Conservation (phyloP, 495 filamentous ascomycete species). For the Penicillium coprophilum region DNA sequence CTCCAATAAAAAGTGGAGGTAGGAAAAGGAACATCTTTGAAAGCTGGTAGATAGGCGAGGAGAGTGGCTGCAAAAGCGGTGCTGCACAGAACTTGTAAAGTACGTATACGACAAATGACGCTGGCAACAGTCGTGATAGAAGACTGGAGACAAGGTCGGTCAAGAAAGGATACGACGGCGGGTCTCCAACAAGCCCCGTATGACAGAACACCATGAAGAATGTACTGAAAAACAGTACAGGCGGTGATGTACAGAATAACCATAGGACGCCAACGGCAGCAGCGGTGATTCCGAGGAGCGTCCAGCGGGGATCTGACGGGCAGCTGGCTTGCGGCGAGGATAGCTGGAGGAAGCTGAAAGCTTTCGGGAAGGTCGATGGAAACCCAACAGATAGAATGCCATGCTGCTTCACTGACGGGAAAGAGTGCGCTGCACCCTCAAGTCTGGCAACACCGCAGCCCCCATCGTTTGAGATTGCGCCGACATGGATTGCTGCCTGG, state of each 20-base stretch:
- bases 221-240: constrained; percentile 68
- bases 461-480: constrained; percentile 66
- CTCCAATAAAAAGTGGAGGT: constrained; percentile 73
- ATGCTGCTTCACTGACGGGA: constrained; percentile 55
- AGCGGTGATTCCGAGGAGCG: constrained; percentile 69
- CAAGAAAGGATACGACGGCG: constrained; percentile 57
- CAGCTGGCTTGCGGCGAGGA: constrained; percentile 42
- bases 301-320: constrained; percentile 66
- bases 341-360: constrained; percentile 63
- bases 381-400: constrained; percentile 69
- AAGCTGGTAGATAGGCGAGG: constrained; percentile 56
- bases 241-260: constrained; percentile 65
- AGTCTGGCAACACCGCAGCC: constrained; percentile 75
- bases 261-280: constrained; percentile 65
- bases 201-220: constrained; percentile 76
- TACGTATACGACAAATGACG: constrained; percentile 71
- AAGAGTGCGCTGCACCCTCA: constrained; percentile 65
- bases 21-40: constrained; percentile 76
- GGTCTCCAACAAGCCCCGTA: constrained; percentile 76
- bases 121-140: constrained; percentile 72
- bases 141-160: constrained; percentile 65
- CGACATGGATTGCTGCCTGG: constrained; percentile 75
- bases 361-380: constrained; percentile 73
- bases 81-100: constrained; percentile 67
- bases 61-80: constrained; percentile 55